A percentile compares a stretch with the other conserved stretches of the same genome.
phyloP scores from a whole-genome alignment of 768 basidiomycete genomes.

The Podaxis sp. region DNA sequence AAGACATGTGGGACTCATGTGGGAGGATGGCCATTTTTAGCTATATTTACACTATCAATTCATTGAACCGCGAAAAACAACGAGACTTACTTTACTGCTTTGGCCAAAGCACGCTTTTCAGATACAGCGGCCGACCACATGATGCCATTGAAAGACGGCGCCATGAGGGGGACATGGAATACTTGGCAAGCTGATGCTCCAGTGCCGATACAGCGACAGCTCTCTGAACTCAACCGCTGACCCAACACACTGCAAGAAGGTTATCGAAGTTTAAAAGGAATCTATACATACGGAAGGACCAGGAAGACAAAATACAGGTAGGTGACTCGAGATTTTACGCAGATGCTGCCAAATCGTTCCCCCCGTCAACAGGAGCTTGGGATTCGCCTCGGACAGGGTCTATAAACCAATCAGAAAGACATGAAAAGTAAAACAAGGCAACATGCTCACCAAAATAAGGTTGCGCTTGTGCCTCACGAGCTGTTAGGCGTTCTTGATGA shows the following conservation, averaged over 20 bases:
- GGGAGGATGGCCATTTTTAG: constrained; percentile 5
- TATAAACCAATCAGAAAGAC: constrained; percentile 27
- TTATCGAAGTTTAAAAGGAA: constrained; percentile 22
- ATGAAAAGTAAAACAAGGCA: constrained; percentile 15
- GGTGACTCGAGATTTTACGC: constrained; percentile 29
- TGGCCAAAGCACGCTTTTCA: neutral
- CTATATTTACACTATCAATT: neutral
- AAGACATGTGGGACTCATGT: constrained; percentile 2
- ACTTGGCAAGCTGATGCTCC: neutral
- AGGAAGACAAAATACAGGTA: constrained; percentile 24
- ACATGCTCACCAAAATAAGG: constrained; percentile 78
- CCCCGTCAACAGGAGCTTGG: constrained; percentile 50
- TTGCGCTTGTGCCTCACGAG: constrained; percentile 88
- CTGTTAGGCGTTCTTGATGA: constrained; percentile 95
- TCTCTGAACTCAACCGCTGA: neutral
- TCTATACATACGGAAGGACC: constrained; percentile 36
- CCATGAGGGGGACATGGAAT: neutral
- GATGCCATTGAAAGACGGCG: neutral
- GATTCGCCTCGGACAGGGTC: constrained; percentile 61
- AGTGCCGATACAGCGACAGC: neutral
- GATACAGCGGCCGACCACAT: neutral
- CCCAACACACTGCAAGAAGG: neutral
- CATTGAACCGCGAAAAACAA: neutral
- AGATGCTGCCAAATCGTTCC: constrained; percentile 60
- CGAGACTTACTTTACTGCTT: neutral